Percentiles rank a stretch among this genome's conserved stretches.
Evolutionary conservation across 2,329 filamentous ascomycete species (phyloP).

Genomic region (Ophiosphaerella herpotricha): DNA sequence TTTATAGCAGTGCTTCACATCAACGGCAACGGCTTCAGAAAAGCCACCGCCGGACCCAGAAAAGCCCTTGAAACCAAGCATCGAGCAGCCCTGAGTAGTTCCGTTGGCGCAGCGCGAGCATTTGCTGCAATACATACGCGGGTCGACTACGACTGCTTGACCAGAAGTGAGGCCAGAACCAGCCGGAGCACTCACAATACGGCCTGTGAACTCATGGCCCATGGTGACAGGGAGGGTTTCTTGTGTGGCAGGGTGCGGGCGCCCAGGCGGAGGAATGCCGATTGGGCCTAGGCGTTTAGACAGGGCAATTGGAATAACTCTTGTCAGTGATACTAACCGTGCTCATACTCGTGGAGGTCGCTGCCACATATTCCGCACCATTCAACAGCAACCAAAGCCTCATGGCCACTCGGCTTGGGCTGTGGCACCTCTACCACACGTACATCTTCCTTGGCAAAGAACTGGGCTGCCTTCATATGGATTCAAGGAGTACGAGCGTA

Average conservation of each 20-base stretch:
- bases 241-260: slow-evolving; percentile 26
- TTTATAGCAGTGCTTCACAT: slow-evolving; percentile 26
- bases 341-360: slow-evolving; percentile 36
- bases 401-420: slow-evolving; percentile 24
- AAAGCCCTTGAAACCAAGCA: slow-evolving; percentile 31
- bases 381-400: slow-evolving; percentile 35
- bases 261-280: slow-evolving; percentile 14
- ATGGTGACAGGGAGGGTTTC: slow-evolving; percentile 30
- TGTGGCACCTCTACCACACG: slow-evolving; percentile 29
- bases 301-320: background rate
- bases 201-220: slow-evolving; percentile 40
- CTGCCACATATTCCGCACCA: slow-evolving; percentile 40
- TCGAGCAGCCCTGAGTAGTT: slow-evolving; percentile 26
- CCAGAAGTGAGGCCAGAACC: slow-evolving; percentile 25
- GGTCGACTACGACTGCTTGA: slow-evolving; percentile 35
- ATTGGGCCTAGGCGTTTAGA: slow-evolving; percentile 15
- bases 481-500: background rate
- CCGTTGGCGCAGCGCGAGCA: slow-evolving; percentile 24
- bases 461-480: slow-evolving; percentile 41
- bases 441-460: slow-evolving; percentile 30
- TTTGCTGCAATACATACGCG: slow-evolving; percentile 32
- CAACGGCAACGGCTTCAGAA: slow-evolving; percentile 27
- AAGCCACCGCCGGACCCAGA: slow-evolving; percentile 35
- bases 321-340: slow-evolving; percentile 14
- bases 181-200: slow-evolving; percentile 22